Percentiles rank a stretch among this genome's conserved stretches.
These are phyloP conservation scores for Metarhizium humberi DNA, from an alignment of 2,329 filamentous ascomycete species.

Conservation along the genomic window DNA sequence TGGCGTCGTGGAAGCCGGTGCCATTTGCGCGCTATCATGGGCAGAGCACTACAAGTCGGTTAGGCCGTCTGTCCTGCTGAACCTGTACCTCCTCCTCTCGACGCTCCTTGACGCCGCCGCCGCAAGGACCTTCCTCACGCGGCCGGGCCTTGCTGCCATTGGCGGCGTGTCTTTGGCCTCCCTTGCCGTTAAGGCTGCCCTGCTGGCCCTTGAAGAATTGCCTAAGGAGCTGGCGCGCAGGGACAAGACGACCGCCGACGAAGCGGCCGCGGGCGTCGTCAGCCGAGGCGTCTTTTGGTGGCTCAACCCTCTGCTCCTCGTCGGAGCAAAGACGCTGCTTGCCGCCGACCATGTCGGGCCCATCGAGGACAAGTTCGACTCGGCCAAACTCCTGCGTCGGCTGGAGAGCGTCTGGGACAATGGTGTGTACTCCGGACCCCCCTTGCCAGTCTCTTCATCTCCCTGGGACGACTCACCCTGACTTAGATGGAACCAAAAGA, in stretches of 20 bases:
- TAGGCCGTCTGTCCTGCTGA: constrained; percentile 23
- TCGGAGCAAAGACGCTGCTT: constrained; percentile 15
- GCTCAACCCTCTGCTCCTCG: constrained; percentile 21
- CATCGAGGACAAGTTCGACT: constrained; percentile 20
- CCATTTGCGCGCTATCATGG: constrained; percentile 19
- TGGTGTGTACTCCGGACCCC: constrained; percentile 8
- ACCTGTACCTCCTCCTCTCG: constrained; percentile 20
- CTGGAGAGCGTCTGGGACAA: constrained; percentile 15
- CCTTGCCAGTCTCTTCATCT: too few relatives aligned
- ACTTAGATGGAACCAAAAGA: constrained; percentile 8
- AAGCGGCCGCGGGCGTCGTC: constrained; percentile 23
- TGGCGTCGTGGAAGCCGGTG: constrained; percentile 16
- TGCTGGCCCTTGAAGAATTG: not conserved
- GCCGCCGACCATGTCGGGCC: constrained; percentile 14
- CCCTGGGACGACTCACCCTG: not conserved
- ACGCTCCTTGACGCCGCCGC: constrained; percentile 24
- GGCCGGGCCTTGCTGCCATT: constrained; percentile 13
- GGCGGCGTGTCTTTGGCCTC: constrained; percentile 17
- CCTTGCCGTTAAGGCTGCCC: constrained; percentile 2
- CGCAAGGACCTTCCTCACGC: constrained; percentile 24
- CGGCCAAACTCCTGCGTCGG: constrained; percentile 9
- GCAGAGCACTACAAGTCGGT: constrained; percentile 23
- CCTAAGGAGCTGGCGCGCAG: constrained; percentile 15
- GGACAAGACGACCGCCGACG: constrained; percentile 15
- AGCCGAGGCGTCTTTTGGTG: constrained; percentile 27